Evolutionary conservation across 2,329 filamentous ascomycete genomes (phyloP).

Genomic region (Colletotrichum chrysophilum): DNA sequence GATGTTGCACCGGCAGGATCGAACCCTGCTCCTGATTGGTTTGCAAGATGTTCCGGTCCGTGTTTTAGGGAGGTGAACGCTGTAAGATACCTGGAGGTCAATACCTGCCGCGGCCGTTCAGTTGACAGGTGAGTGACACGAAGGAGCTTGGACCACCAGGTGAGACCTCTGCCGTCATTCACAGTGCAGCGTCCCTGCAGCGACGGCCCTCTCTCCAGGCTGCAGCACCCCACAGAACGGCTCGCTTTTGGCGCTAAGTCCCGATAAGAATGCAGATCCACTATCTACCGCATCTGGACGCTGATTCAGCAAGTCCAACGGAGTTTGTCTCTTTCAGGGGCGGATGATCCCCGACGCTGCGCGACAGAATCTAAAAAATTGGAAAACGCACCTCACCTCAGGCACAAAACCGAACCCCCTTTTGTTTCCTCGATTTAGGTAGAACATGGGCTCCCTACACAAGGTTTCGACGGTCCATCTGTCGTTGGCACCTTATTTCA

Average conservation of each 20-base stretch:
- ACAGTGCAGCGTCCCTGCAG: not conserved
- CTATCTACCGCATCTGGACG: not conserved
- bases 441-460: not conserved
- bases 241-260: not conserved
- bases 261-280: not conserved
- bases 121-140: not conserved
- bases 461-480: not conserved
- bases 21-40: not conserved
- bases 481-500: not conserved
- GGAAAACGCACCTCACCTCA: not conserved
- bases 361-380: not conserved
- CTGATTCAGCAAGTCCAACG: not conserved
- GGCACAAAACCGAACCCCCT: not conserved
- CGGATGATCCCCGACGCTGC: not conserved
- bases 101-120: not conserved
- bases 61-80: not conserved
- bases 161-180: not conserved
- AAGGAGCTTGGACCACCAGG: not conserved
- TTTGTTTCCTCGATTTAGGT: not conserved
- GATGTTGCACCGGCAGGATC: not conserved
- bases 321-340: not conserved
- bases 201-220: not conserved
- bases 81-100: not conserved
- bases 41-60: not conserved
- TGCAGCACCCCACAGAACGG: not conserved